phyloP scores from a whole-genome alignment of 2,329 filamentous ascomycete genomes.

The Periconia sp. region DNA sequence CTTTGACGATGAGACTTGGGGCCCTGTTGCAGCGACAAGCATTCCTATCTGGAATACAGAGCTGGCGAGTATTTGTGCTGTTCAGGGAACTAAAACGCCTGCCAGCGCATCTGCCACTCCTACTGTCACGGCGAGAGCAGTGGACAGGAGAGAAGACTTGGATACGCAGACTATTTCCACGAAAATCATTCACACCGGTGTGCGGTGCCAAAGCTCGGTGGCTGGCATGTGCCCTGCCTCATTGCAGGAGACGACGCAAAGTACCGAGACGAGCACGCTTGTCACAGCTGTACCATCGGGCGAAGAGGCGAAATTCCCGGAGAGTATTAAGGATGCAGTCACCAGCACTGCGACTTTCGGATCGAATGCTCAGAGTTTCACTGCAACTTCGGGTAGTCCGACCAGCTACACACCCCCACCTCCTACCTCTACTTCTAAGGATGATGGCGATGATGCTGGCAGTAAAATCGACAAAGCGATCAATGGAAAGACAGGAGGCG shows the following conservation, averaged over 20 bases:
- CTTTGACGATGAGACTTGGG: conserved; percentile 55
- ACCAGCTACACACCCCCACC: conserved; percentile 50
- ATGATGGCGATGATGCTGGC: neutral
- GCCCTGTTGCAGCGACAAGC: conserved; percentile 54
- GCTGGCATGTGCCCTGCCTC: conserved; percentile 59
- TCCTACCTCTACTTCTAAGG: neutral
- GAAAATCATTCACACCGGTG: conserved; percentile 52
- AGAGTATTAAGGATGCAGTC: conserved; percentile 39
- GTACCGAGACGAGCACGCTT: conserved; percentile 47
- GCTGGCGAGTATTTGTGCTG: conserved; percentile 52
- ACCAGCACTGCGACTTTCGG: conserved; percentile 51
- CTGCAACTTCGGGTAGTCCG: conserved; percentile 53
- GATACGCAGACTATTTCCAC: conserved; percentile 51
- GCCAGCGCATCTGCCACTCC: neutral
- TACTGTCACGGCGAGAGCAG: neutral
- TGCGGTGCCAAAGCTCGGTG: conserved; percentile 51
- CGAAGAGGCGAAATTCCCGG: conserved; percentile 49
- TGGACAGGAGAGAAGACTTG: conserved; percentile 30
- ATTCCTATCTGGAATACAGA: conserved; percentile 62
- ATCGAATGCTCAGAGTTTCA: conserved; percentile 43
- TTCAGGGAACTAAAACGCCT: conserved; percentile 20
- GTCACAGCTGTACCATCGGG: conserved; percentile 44
- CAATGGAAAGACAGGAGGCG: conserved; percentile 37
- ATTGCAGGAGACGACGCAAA: conserved; percentile 52
- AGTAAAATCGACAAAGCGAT: conserved; percentile 9